Percentiles rank a stretch among this genome's conserved stretches.
These are phyloP conservation scores for Trichophyton simii DNA, from an alignment of 2,329 filamentous ascomycete species.

Conservation along the genomic window DNA sequence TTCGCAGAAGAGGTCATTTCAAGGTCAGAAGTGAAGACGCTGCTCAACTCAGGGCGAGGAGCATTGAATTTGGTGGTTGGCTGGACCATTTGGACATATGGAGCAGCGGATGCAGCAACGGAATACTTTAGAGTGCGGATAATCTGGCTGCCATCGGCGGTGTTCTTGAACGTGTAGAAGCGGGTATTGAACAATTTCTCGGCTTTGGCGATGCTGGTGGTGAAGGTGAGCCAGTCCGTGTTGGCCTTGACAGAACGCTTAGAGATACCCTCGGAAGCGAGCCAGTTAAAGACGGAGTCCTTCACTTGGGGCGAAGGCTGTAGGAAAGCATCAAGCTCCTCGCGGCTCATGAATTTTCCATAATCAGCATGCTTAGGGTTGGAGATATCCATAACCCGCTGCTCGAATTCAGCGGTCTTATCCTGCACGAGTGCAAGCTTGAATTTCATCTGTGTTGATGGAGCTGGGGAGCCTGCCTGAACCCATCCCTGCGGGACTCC, in stretches of 20 bases:
- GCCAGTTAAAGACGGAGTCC: slow-evolving; percentile 43
- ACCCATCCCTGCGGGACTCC: slow-evolving; percentile 24
- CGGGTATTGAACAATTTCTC: slow-evolving; percentile 9
- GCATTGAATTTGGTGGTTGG: slow-evolving; percentile 52
- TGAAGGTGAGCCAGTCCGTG: slow-evolving; percentile 51
- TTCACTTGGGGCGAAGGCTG: slow-evolving; percentile 40
- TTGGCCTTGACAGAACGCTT: slow-evolving; percentile 36
- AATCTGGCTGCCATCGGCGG: slow-evolving; percentile 43
- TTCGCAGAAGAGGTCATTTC: slow-evolving; percentile 8
- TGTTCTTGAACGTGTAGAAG: slow-evolving; percentile 8
- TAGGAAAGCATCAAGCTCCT: slow-evolving; percentile 44
- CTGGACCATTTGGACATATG: slow-evolving; percentile 50
- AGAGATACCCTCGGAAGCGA: slow-evolving; percentile 40
- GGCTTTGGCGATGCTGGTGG: slow-evolving; percentile 6
- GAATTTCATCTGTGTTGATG: slow-evolving; percentile 35
- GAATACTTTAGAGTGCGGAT: slow-evolving; percentile 50
- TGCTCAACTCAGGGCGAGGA: slow-evolving; percentile 32
- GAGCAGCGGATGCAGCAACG: slow-evolving; percentile 43
- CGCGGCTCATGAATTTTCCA: slow-evolving; percentile 49
- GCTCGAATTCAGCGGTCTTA: slow-evolving; percentile 43
- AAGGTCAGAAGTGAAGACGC: slow-evolving; percentile 18
- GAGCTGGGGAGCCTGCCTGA: slow-evolving; percentile 17
- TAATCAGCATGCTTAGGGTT: slow-evolving; percentile 48
- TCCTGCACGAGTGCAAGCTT: slow-evolving; percentile 40
- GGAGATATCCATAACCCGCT: slow-evolving; percentile 48